Evolutionary conservation across 352 stramenopile species (phyloP).

Genomic region (Halophytophthora polymorphica): DNA sequence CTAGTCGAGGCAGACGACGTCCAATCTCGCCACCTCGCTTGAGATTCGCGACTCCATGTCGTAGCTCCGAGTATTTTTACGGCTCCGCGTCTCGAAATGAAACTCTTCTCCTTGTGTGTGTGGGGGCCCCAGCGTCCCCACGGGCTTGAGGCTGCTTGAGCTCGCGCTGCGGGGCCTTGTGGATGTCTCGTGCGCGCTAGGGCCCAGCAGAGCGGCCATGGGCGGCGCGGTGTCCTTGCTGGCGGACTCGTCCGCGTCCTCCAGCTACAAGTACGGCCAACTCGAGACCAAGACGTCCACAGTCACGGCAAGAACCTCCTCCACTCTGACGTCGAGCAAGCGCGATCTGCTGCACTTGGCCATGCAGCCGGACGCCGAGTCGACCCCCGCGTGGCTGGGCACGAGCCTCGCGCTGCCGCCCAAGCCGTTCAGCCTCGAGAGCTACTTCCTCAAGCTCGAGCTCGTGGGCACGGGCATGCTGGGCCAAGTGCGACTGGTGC

Average conservation of each 20-base stretch:
- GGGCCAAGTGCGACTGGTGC: slow-evolving; percentile 57
- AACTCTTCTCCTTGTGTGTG: no score
- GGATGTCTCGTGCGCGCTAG: no score
- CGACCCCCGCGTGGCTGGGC: slow-evolving; percentile 38
- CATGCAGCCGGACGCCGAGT: no score
- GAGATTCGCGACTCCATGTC: slow-evolving; percentile 7
- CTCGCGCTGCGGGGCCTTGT: no score
- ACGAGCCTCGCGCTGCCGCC: slow-evolving; percentile 47
- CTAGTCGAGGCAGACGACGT: slow-evolving; percentile 19
- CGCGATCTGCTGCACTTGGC: no score
- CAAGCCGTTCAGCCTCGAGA: slow-evolving; percentile 52
- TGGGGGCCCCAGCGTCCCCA: no score
- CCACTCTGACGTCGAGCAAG: not conserved
- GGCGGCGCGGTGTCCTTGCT: slow-evolving; percentile 23
- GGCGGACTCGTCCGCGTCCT: slow-evolving; percentile 10
- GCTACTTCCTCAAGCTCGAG: slow-evolving; percentile 52
- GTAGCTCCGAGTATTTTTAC: no score
- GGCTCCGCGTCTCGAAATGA: no score
- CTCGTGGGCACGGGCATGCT: slow-evolving; percentile 75
- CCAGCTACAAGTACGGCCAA: slow-evolving; percentile 20
- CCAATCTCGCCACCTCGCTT: slow-evolving; percentile 9
- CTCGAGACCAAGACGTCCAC: not conserved
- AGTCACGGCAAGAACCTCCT: not conserved
- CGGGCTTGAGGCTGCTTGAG: no score
- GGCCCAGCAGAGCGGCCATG: no score